A percentile compares a stretch with the other conserved stretches of the same genome.
phyloP scores from a whole-genome alignment of 352 stramenopile genomes.

The Phytophthora colocasiae region DNA sequence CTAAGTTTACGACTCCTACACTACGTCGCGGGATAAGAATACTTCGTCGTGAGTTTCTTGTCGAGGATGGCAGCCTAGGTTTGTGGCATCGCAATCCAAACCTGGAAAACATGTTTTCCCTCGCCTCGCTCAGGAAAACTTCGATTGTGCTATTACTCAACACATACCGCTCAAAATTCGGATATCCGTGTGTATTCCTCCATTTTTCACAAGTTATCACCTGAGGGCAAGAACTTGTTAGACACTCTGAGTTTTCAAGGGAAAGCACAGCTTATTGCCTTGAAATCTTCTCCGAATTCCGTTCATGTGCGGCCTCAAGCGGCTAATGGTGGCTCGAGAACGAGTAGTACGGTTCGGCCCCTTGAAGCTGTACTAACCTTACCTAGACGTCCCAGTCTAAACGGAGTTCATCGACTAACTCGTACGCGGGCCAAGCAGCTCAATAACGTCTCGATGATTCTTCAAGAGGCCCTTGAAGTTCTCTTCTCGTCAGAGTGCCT shows the following conservation, averaged over 20 bases:
- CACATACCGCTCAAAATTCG: not conserved
- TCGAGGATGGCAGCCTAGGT: no score
- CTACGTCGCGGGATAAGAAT: no score
- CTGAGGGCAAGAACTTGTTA: not conserved
- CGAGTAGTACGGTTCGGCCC: not conserved
- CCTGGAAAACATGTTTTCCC: no score
- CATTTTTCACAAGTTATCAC: not conserved
- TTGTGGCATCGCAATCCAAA: no score
- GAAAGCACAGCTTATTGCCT: not conserved
- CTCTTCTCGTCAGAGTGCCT: slow-evolving; percentile 5
- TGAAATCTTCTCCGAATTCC: not conserved
- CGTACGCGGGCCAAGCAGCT: not conserved
- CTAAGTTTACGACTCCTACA: no score
- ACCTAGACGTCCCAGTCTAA: not conserved
- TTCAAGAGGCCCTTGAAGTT: slow-evolving; percentile 2
- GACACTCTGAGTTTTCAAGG: not conserved
- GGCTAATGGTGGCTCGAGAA: no score
- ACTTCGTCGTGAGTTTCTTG: no score
- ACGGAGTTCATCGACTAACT: not conserved
- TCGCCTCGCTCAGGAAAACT: no score
- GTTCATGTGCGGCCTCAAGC: not conserved
- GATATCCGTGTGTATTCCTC: not conserved
- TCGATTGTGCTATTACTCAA: slow-evolving; percentile 1
- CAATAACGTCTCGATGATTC: not conserved
- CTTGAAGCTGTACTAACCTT: not conserved